A percentile compares a stretch with the other conserved stretches of the same genome.
These are phyloP conservation scores for Tetrahymena elliotti DNA, from an alignment of 73 alveolate species.

Conservation along the genomic window DNA sequence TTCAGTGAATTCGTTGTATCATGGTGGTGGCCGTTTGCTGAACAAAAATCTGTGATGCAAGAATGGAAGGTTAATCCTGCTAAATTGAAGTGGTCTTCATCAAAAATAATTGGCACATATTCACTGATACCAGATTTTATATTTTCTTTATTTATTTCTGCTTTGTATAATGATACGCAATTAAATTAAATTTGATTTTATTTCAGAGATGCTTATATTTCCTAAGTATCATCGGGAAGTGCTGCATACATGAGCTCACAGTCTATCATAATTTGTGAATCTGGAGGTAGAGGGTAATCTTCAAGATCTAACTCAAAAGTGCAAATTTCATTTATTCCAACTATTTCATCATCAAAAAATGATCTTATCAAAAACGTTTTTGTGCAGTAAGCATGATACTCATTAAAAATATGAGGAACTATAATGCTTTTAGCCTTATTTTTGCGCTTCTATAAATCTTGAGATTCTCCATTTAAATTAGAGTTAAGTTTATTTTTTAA, in stretches of 20 bases:
- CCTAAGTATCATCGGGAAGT: neutral
- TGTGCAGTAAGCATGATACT: neutral
- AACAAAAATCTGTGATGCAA: neutral
- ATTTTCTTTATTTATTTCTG: neutral
- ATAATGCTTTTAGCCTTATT: neutral
- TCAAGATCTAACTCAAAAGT: neutral
- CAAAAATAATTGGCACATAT: neutral
- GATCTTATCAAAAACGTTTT: neutral
- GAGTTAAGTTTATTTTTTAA: neutral
- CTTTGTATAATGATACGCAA: neutral
- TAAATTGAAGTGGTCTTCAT: neutral
- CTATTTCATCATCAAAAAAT: neutral
- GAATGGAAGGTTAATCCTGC: neutral
- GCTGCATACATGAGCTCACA: neutral
- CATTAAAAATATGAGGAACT: neutral
- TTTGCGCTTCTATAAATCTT: neutral
- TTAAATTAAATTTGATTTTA: neutral
- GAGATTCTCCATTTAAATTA: neutral
- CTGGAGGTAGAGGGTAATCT: neutral
- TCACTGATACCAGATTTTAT: neutral
- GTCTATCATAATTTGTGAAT: neutral
- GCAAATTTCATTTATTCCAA: neutral
- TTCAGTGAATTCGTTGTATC: neutral
- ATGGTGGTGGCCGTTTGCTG: neutral
- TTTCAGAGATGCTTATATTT: neutral